phyloP scores from a whole-genome alignment of 371 early-diverging fungal genomes.

The Mucor ambiguus region DNA sequence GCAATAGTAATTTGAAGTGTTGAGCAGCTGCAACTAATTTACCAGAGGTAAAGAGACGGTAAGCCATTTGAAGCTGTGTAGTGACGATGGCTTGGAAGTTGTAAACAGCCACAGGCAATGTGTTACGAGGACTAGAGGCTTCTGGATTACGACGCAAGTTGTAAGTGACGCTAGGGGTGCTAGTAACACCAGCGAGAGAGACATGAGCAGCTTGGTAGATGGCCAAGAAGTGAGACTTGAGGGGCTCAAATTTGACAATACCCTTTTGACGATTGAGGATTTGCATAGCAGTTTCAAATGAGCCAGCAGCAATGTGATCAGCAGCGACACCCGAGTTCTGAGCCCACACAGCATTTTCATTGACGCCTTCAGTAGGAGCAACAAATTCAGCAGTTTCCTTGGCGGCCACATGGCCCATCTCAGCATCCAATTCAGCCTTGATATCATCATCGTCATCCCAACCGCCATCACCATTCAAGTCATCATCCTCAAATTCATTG shows the following conservation, averaged over 20 bases:
- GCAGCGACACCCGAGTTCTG: constrained; percentile 84
- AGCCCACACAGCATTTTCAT: constrained; percentile 72
- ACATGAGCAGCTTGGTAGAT: constrained; percentile 79
- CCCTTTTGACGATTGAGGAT: constrained; percentile 88
- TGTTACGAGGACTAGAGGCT: constrained; percentile 53
- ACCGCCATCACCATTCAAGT: constrained; percentile 53
- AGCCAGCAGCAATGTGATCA: constrained; percentile 93
- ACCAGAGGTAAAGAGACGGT: constrained; percentile 73
- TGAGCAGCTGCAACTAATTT: constrained; percentile 77
- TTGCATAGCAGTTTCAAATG: constrained; percentile 94
- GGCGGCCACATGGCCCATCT: constrained; percentile 63
- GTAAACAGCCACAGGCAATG: constrained; percentile 59
- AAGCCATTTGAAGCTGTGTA: constrained; percentile 76
- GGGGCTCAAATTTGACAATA: constrained; percentile 85
- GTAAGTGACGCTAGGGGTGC: constrained; percentile 60
- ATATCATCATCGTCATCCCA: constrained; percentile 67
- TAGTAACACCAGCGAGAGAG: constrained; percentile 64
- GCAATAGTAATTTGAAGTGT: constrained; percentile 77
- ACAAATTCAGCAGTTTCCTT: constrained; percentile 67
- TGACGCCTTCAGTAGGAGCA: constrained; percentile 74
- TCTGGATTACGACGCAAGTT: constrained; percentile 68
- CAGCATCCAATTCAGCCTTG: constrained; percentile 62
- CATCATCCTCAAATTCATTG: constrained; percentile 42
- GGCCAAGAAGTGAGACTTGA: constrained; percentile 84
- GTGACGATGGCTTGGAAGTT: constrained; percentile 54